These are phyloP conservation scores for Macrophomina pseudophaseolina DNA, from an alignment of 2,329 filamentous ascomycete genomes.

Conservation along the genomic window DNA sequence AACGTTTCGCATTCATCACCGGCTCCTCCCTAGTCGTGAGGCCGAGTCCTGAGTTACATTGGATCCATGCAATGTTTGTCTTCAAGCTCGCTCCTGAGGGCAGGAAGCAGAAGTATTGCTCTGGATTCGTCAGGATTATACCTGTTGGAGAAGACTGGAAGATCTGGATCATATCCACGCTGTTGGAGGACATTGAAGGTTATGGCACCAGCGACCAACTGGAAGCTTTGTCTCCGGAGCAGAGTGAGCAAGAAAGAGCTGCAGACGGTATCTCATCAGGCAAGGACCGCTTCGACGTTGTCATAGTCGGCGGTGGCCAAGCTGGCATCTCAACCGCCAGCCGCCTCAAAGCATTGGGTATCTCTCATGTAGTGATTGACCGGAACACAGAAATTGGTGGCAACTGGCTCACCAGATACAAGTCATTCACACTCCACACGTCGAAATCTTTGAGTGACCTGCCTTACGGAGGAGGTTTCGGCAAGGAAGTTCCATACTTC, in stretches of 20 bases:
- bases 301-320: constrained; percentile 49
- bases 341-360: constrained; percentile 49
- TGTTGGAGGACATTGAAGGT: constrained; percentile 45
- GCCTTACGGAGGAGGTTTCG: constrained; percentile 44
- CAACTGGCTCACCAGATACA: constrained; percentile 54
- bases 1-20: constrained; percentile 32
- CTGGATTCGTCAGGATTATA: constrained; percentile 40
- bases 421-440: constrained; percentile 50
- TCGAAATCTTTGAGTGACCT: constrained; percentile 48
- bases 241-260: constrained; percentile 38
- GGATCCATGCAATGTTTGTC: constrained; percentile 40
- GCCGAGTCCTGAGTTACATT: constrained; percentile 35
- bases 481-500: constrained; percentile 34
- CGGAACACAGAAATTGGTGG: constrained; percentile 50
- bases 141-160: constrained; percentile 43
- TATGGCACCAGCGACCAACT: constrained; percentile 34
- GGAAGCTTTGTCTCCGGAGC: constrained; percentile 27
- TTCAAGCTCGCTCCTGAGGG: constrained; percentile 36
- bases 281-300: constrained; percentile 26
- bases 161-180: constrained; percentile 47
- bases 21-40: constrained; percentile 29
- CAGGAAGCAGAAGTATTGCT: constrained; percentile 20
- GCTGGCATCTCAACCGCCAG: constrained; percentile 51
- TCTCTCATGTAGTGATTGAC: constrained; percentile 53
- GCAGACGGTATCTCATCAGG: constrained; percentile 36